Conservation (phyloP, 2,329 filamentous ascomycete species). For the Sclerotinia nivalis region DNA sequence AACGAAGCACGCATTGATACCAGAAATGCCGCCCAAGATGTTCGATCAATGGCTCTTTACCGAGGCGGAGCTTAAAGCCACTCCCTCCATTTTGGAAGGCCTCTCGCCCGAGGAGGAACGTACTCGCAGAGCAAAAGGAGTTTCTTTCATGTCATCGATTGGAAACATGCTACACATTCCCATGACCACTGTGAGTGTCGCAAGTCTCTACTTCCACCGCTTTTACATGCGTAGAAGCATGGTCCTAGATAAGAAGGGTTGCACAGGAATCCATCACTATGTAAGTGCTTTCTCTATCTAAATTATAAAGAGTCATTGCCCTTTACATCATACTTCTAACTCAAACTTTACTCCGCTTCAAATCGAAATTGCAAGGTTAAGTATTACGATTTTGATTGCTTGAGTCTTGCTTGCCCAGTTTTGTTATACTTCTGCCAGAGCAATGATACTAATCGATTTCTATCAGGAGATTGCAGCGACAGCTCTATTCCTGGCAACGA, state of each 20-base stretch:
- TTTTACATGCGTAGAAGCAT: slow-evolving; percentile 92
- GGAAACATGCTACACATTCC: slow-evolving; percentile 90
- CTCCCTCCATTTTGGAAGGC: slow-evolving; percentile 83
- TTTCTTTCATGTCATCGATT: slow-evolving; percentile 95
- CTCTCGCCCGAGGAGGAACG: slow-evolving; percentile 76
- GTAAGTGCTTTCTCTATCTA: slow-evolving; percentile 51
- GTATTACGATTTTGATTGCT: not conserved
- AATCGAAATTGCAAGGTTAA: not conserved
- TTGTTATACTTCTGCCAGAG: not conserved
- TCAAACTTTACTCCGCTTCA: slow-evolving; percentile 27
- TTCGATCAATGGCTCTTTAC: slow-evolving; percentile 85
- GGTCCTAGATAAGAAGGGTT: slow-evolving; percentile 63
- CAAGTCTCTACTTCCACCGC: slow-evolving; percentile 90
- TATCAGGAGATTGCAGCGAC: slow-evolving; percentile 80
- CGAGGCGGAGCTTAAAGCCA: slow-evolving; percentile 75
- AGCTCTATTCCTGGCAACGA: slow-evolving; percentile 89
- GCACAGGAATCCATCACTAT: slow-evolving; percentile 80
- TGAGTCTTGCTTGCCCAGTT: not conserved
- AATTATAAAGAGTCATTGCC: not conserved
- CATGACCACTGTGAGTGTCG: slow-evolving; percentile 88
- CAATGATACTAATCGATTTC: slow-evolving; percentile 14
- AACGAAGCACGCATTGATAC: slow-evolving; percentile 17
- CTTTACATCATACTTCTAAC: not conserved
- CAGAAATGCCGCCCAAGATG: slow-evolving; percentile 42
- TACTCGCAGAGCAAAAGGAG: slow-evolving; percentile 79